phyloP scores from a whole-genome alignment of 1,284 basidiomycete genomes.

The Irpex lacteus region DNA sequence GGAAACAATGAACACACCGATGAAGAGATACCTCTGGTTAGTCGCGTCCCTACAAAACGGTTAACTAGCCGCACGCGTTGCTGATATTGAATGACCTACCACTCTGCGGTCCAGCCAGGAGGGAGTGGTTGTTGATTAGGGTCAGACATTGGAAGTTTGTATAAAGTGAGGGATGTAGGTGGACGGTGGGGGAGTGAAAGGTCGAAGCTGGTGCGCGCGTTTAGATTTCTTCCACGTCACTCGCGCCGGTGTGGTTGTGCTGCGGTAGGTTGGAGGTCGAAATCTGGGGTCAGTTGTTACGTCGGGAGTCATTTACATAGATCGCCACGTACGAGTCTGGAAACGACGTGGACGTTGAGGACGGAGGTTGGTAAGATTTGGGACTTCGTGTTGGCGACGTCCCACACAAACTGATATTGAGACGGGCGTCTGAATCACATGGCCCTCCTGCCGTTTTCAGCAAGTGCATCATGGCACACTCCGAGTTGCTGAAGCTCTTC shows the following conservation, averaged over 20 bases:
- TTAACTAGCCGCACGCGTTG: constrained; percentile 13
- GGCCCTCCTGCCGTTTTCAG: background rate
- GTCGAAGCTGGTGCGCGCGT: constrained; percentile 3
- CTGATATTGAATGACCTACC: constrained; percentile 45
- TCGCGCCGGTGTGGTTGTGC: background rate
- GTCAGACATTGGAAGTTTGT: constrained; percentile 50
- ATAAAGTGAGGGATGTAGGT: background rate
- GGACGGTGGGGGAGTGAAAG: background rate
- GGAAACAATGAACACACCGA: constrained; percentile 45
- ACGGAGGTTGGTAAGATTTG: background rate
- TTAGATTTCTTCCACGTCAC: constrained; percentile 14
- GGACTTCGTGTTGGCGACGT: background rate
- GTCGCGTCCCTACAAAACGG: constrained; percentile 65
- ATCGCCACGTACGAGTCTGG: background rate
- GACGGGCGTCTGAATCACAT: background rate
- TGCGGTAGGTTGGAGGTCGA: too few relatives aligned
- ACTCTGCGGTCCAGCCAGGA: constrained; percentile 88
- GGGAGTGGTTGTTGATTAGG: constrained; percentile 68
- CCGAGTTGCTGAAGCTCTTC: background rate
- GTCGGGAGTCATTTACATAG: background rate
- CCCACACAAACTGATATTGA: background rate
- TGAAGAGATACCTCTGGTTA: constrained; percentile 83
- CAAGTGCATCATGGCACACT: background rate
- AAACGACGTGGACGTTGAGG: background rate
- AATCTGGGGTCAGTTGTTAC: too few relatives aligned